A percentile compares a stretch with the other conserved stretches of the same genome.
These are phyloP conservation scores for Malus sieversii DNA, from an alignment of 306 rosid genomes.

Conservation along the genomic window DNA sequence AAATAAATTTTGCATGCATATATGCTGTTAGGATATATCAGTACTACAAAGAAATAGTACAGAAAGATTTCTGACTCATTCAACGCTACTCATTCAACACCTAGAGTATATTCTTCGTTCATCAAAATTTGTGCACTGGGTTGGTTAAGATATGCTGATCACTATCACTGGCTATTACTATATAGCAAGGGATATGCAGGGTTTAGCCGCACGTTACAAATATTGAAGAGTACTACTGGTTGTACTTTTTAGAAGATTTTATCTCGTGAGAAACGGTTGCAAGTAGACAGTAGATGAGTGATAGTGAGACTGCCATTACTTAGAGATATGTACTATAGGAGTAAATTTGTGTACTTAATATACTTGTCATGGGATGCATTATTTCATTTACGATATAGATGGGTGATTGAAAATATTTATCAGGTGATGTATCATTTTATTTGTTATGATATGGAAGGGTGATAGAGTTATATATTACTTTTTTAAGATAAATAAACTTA, in stretches of 20 bases:
- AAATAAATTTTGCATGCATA: neutral
- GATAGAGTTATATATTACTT: too few relatives aligned
- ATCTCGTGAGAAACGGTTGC: slow-evolving; percentile 61
- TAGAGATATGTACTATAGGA: neutral
- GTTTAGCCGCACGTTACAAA: slow-evolving; percentile 5
- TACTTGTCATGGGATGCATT: too few relatives aligned
- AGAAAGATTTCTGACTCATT: neutral
- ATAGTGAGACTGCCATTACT: neutral
- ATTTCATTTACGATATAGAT: too few relatives aligned
- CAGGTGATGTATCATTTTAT: too few relatives aligned
- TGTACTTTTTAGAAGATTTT: slow-evolving; percentile 34
- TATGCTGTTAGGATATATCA: neutral
- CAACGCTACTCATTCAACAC: neutral
- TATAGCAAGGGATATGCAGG: neutral
- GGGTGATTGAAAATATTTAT: too few relatives aligned
- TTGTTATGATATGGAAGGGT: too few relatives aligned
- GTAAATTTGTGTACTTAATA: neutral
- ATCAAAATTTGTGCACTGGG: neutral
- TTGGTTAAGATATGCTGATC: neutral
- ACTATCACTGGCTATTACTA: neutral
- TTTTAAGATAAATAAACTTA: too few relatives aligned
- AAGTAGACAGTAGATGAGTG: slow-evolving; percentile 13
- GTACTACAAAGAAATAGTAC: neutral
- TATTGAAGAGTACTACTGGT: neutral
- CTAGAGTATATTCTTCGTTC: neutral